These are phyloP conservation scores for Solanum dulcamara DNA, from an alignment of 257 asterid genomes.

Conservation along the genomic window DNA sequence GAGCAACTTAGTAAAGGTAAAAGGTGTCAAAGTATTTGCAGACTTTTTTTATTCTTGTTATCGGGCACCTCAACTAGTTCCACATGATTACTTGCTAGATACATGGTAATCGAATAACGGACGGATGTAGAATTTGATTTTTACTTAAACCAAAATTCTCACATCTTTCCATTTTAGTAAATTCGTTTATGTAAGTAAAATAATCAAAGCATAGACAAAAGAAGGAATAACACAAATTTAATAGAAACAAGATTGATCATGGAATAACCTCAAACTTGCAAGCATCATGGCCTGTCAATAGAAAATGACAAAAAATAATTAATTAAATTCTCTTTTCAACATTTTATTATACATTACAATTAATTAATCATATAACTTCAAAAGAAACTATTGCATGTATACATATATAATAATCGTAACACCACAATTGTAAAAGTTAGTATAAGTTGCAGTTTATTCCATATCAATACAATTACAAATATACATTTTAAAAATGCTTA, in stretches of 20 bases:
- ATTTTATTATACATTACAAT: background rate
- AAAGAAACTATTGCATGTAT: no score
- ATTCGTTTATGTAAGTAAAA: background rate
- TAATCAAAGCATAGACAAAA: background rate
- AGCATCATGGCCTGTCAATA: conserved; percentile 51
- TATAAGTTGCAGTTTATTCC: background rate
- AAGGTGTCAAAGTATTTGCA: background rate
- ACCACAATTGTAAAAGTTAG: no score
- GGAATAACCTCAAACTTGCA: conserved; percentile 62
- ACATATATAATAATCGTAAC: no score
- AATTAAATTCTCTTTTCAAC: background rate
- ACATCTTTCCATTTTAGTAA: background rate
- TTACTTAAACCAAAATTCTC: background rate
- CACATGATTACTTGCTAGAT: background rate
- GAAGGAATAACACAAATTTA: background rate
- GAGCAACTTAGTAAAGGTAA: background rate
- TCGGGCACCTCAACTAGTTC: background rate
- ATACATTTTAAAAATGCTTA: background rate
- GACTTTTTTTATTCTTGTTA: background rate
- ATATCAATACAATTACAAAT: background rate
- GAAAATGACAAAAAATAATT: background rate
- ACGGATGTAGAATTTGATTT: background rate
- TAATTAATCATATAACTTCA: no score
- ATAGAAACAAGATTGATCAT: conserved; percentile 3
- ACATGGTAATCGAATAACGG: background rate